Base-by-base conservation (phyloP, 176 grass and related monocot genomes). In the Hsuehochloa calcarea region DNA sequence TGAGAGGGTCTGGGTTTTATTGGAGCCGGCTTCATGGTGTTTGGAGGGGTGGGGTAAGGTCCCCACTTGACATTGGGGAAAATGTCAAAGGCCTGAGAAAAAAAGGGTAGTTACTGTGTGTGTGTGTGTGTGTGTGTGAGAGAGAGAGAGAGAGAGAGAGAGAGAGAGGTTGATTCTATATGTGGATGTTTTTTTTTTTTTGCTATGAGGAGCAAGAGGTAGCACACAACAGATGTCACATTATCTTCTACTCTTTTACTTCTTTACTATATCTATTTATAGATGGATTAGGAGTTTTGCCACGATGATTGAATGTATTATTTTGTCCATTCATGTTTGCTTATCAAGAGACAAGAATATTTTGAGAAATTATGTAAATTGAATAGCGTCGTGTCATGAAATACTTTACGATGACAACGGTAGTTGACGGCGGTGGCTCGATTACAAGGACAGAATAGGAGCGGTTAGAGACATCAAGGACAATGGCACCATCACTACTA, bases 61-160 rank as follows among this genome's bases (percentile, higher is more conserved):
- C 50, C 77, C 62, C 78, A 80, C 73, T 89, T 92, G 83, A 86
- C 90, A 76, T 89, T 49, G 4, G 0, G 0, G 20, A 72, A 6
- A 70, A 84, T 82, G 83, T 89, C 74, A 76, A 89, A 72, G 62
- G 52, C 49, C 44, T 23, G 50, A 82, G 72, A 60, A 38, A 61
- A n/a, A 63, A 45, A 19, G 6, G 4, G 0, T 0, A 10, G 14
- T 22, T 29, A 15, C n/a, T n/a, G n/a, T n/a, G n/a, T n/a, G n/a
- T n/a, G n/a, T n/a, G n/a, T n/a, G n/a, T n/a, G n/a, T n/a, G n/a
- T n/a, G n/a, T n/a, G n/a, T n/a, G n/a, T n/a, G n/a, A n/a, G n/a
- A n/a, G n/a, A n/a, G n/a, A n/a, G n/a, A n/a, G n/a, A n/a, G 17
- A 10, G 49, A 40, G 55, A 13, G 61, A 46, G 37, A 27, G 13